Evolutionary conservation across 1,139 yeast species (phyloP).

Genomic region (Casaregolazyma lundiana): DNA sequence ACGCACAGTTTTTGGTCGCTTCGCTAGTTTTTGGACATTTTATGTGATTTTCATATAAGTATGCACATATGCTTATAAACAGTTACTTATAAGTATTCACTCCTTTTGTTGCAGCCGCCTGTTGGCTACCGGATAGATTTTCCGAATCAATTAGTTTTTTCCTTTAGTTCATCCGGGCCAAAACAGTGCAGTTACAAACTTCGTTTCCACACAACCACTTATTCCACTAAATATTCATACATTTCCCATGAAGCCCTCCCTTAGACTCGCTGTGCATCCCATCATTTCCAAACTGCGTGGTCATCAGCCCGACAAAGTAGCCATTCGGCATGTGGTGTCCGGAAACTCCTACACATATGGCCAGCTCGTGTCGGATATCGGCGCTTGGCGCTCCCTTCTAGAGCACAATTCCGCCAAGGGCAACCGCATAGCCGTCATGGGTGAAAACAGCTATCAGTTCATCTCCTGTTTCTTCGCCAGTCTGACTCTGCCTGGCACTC

Average conservation of each 20-base stretch:
- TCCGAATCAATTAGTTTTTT: too few species aligned
- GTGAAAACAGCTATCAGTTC: constrained; percentile 35
- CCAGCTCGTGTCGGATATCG: constrained; percentile 28
- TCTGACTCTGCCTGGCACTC: constrained; percentile 28
- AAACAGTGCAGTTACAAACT: too few species aligned
- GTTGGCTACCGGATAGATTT: too few species aligned
- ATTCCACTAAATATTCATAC: too few species aligned
- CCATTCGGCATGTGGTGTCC: constrained; percentile 32
- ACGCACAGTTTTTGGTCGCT: too few species aligned
- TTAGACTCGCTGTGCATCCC: constrained; percentile 20
- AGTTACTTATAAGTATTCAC: too few species aligned
- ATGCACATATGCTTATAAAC: too few species aligned
- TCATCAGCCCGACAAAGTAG: constrained; percentile 27
- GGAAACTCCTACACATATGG: constrained; percentile 32
- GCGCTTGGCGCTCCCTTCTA: constrained; percentile 27
- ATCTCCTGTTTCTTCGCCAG: constrained; percentile 31
- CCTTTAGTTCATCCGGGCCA: too few species aligned
- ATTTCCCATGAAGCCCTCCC: not conserved
- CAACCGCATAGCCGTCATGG: constrained; percentile 34
- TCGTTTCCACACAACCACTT: not conserved
- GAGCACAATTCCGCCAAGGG: constrained; percentile 12
- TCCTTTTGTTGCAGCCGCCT: too few species aligned
- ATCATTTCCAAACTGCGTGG: constrained; percentile 22
- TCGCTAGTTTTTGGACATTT: too few species aligned
- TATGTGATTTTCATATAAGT: too few species aligned